Conservation (phyloP, 2,329 filamentous ascomycete species). For the Fusarium sp. region DNA sequence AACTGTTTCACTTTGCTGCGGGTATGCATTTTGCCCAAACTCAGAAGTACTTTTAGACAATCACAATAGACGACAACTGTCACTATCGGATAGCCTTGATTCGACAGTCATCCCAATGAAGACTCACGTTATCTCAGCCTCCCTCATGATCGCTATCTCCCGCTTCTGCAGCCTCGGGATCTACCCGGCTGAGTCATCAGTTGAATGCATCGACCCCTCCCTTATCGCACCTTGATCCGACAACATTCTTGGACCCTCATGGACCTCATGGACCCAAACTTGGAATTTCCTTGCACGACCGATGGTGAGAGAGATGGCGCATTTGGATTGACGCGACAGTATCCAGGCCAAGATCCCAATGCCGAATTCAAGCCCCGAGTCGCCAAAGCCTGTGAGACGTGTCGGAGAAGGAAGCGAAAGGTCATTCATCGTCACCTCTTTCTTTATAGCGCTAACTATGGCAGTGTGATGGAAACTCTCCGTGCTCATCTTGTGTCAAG, state of each 20-base stretch:
- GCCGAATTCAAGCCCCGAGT: neutral
- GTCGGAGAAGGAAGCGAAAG: neutral
- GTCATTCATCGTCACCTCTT: neutral
- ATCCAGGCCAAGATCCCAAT: neutral
- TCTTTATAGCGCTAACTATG: neutral
- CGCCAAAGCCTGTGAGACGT: neutral
- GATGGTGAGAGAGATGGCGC: neutral
- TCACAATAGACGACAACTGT: neutral
- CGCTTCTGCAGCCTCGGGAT: neutral
- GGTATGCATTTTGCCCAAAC: constrained; percentile 45
- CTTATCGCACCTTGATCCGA: neutral
- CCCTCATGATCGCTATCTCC: neutral
- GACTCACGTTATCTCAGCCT: neutral
- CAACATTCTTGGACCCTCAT: too few relatives aligned
- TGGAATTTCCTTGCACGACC: neutral
- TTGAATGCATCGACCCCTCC: neutral
- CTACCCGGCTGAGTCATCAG: neutral
- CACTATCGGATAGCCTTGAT: neutral
- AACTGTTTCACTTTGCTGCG: constrained; percentile 44
- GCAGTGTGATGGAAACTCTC: neutral
- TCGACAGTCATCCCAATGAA: neutral
- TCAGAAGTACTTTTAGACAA: constrained; percentile 40
- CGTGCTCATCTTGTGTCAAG: neutral
- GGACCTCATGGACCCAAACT: neutral
- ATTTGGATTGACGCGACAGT: neutral